A percentile compares a stretch with the other conserved stretches of the same genome.
Evolutionary conservation across 257 asterid species (phyloP).

Genomic region (Ajuga chamaepitys): DNA sequence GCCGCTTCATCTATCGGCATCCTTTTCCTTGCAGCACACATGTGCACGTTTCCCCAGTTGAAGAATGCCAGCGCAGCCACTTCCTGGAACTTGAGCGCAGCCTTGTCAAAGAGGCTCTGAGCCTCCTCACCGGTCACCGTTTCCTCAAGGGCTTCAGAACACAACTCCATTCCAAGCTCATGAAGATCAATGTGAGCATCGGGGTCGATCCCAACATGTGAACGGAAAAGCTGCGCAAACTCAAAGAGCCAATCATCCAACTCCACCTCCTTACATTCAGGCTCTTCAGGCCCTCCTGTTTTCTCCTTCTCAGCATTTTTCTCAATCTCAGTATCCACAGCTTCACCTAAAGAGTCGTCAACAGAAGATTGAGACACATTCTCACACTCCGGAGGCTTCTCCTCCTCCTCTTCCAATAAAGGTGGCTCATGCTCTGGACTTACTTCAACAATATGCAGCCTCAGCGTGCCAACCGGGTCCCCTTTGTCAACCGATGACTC

Average conservation of each 20-base stretch:
- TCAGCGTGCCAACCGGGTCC: slow-evolving; percentile 50
- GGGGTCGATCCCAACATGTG: slow-evolving; percentile 88
- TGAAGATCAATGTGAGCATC: slow-evolving; percentile 94
- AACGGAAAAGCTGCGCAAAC: slow-evolving; percentile 89
- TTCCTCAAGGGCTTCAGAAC: slow-evolving; percentile 95
- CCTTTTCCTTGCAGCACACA: slow-evolving; percentile 96
- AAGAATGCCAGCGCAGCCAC: slow-evolving; percentile 97
- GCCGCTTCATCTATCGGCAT: slow-evolving; percentile 85
- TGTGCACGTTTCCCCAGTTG: slow-evolving; percentile 97
- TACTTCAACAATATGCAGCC: slow-evolving; percentile 90
- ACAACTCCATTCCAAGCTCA: slow-evolving; percentile 98
- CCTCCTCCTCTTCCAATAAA: slow-evolving; percentile 70
- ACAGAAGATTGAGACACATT: slow-evolving; percentile 37
- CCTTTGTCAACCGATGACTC: slow-evolving; percentile 56
- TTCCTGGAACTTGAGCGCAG: slow-evolving; percentile 82
- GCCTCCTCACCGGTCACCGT: slow-evolving; percentile 86
- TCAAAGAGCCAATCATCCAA: slow-evolving; percentile 98
- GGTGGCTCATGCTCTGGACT: slow-evolving; percentile 96
- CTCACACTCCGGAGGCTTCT: slow-evolving; percentile 47
- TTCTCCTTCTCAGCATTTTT: slow-evolving; percentile 37
- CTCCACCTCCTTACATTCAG: slow-evolving; percentile 83
- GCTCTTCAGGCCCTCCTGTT: slow-evolving; percentile 43
- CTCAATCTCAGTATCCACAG: slow-evolving; percentile 38
- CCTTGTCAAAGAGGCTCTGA: slow-evolving; percentile 75
- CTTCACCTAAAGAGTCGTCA: slow-evolving; percentile 41